phyloP scores from a whole-genome alignment of 1,284 basidiomycete species.

The Inonotus hispidus region DNA sequence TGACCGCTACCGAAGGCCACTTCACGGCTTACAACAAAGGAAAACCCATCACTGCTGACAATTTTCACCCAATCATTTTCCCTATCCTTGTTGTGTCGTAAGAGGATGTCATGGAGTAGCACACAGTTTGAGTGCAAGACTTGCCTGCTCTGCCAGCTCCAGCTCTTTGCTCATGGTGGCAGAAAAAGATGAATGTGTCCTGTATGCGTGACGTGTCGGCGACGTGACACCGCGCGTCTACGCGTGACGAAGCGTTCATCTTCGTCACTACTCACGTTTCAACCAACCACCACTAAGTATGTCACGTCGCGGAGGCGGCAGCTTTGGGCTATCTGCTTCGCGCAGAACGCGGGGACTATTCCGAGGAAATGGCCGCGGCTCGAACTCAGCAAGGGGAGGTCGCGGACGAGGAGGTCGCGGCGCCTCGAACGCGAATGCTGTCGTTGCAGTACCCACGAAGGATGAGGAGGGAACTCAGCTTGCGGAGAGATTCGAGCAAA shows the following conservation, averaged over 20 bases:
- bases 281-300: slow-evolving; percentile 19
- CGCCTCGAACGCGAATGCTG: slow-evolving; percentile 32
- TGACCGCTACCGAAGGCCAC: slow-evolving; percentile 53
- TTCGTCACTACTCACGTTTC: background rate
- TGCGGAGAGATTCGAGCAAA: slow-evolving; percentile 79
- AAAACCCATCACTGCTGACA: slow-evolving; percentile 54
- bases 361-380: slow-evolving; percentile 40
- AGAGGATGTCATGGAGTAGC: background rate
- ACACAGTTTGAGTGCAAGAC: background rate
- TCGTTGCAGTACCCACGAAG: slow-evolving; percentile 51
- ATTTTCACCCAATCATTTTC: slow-evolving; percentile 57
- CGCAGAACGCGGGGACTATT: slow-evolving; percentile 36
- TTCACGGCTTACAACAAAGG: slow-evolving; percentile 53
- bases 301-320: slow-evolving; percentile 29
- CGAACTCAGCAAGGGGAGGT: slow-evolving; percentile 32
- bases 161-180: background rate
- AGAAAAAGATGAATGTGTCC: background rate
- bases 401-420: slow-evolving; percentile 53
- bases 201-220: background rate
- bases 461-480: slow-evolving; percentile 85
- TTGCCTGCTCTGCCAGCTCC: background rate
- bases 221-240: background rate
- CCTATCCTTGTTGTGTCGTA: background rate
- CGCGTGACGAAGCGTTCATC: background rate
- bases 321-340: slow-evolving; percentile 28